Base-by-base conservation (phyloP, 2,329 filamentous ascomycete species). In the Dactylellina cionopaga region DNA sequence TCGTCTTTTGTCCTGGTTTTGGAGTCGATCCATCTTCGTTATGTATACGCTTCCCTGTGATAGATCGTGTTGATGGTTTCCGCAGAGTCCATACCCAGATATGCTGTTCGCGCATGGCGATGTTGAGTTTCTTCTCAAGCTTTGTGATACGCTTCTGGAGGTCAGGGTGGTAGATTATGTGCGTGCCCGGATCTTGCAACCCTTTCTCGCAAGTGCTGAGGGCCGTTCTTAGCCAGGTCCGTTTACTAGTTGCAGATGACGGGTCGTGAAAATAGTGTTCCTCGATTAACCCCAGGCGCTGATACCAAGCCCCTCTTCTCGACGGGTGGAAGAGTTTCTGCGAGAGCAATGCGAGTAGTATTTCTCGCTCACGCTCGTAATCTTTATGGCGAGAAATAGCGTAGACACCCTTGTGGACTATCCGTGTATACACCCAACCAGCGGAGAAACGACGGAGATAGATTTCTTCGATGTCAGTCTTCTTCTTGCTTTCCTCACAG, bases 61-160 rank as follows among this genome's bases (percentile, higher is more conserved):
- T 86, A 0, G 83, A 87, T 52, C 94, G 87, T 78, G 96, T 90
- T 35, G 88, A 83, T 0, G 95, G 91, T 75, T 90, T 90, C 3
- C 86, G 85, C 1, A 99, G 85, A 2, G 96, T 90, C 80, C 98
- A 92, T 0, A 89, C 88, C 80, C 99, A 99, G 78, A 97, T 90
- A 80, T 99, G 95, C 78, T 98, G 93, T 44, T 92, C 85, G 17
- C 95, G 87, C 77, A 92, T 92, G 0, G 92, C 89, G 19, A 97
- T 86, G 73, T 90, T 92, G 5, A 98, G 83, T 33, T 87, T 86
- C 78, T 88, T 94, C 80, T 99, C 95, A 0, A 99, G 85, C 80
- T 97, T 98, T 52, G 87, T 85, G n/a, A 97, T 87, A 0, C 95
- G 89, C 80, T 96, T 98, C 79, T 98, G 94, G 5, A 99, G 83